A percentile compares a stretch with the other conserved stretches of the same genome.
These are phyloP conservation scores for Fusarium sacchari DNA, from an alignment of 2,329 filamentous ascomycete species.

Conservation along the genomic window DNA sequence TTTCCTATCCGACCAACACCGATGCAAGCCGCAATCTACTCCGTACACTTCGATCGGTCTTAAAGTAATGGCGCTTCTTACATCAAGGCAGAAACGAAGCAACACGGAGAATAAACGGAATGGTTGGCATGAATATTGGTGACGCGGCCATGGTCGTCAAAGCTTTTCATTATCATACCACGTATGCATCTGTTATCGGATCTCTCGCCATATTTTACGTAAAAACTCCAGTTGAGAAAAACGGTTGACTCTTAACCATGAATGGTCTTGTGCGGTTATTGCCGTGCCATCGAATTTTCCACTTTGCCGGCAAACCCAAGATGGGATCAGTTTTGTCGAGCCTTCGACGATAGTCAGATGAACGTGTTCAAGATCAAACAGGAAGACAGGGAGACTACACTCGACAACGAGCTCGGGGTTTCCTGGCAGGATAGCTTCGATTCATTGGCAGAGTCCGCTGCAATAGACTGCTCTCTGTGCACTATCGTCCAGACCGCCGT, in stretches of 20 bases:
- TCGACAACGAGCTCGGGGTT: accelerated
- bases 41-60: background rate
- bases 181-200: no score
- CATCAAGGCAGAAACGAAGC: no score
- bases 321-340: accelerated
- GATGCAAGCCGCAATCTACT: background rate
- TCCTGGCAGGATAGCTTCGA: background rate
- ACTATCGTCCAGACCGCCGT: accelerated
- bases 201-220: no score
- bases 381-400: background rate
- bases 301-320: accelerated
- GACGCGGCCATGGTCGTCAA: background rate
- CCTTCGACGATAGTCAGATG: background rate
- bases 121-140: background rate
- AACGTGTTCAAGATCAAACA: accelerated
- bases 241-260: background rate
- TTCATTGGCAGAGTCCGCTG: background rate
- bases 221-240: no score
- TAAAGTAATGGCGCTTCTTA: background rate
- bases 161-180: no score
- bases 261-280: background rate
- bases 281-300: background rate
- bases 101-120: no score
- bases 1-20: background rate
- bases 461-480: background rate